Evolutionary conservation across 1,139 yeast species (phyloP), one percentile per base, ranked within the genome.

Genomic region (Suhomyces anneliseae): DNA sequence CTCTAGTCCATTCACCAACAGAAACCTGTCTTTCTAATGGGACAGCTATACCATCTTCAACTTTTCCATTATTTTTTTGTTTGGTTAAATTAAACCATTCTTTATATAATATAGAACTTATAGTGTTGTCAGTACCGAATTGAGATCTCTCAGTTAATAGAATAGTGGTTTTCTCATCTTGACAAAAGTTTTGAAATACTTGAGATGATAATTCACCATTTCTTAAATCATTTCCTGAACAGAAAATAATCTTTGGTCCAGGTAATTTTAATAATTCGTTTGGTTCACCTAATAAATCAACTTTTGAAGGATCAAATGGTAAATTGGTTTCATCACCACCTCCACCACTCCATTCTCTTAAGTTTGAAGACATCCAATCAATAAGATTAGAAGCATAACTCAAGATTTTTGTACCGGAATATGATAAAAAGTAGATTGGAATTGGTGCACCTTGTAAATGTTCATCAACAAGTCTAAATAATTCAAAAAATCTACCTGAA

Each of bases 291-390:
- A 83, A 72, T 12, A 85, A 72, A 64, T 82, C 82, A 51, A 81
- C 81, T 59, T 82, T 72, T 31, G 85, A 70, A 49, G 87, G 84
- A 56, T 85, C 88, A 55, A 87, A 86, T 0, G 97, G 97, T 2
- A 87, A 80, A 47, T 81, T 80, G 19, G 51, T 42, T 15, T 57
- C 58, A 19, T 62, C 61, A 9, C 61, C 51, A 66, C 68, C 45
- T 62, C 71, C 44, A 56, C 89, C 96, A 27, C 45, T 45, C 93
- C 97, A 90, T 45, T 85, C 87, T 33, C 89, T 79, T 38, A 90
- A 78, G 27, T 83, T 78, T 1, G 92, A 80, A 0, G 95, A 83
- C 93, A 93, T 87, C 98, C 98, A 95, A 68, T 95, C 99, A 27
- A 92, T 69, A 83, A 93, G 87, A 48, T 90, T 86, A 15, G 90